Percentiles rank a stretch among this genome's conserved stretches.
Conservation (phyloP, 2,329 filamentous ascomycete genomes). For the Colletotrichum sp. region DNA sequence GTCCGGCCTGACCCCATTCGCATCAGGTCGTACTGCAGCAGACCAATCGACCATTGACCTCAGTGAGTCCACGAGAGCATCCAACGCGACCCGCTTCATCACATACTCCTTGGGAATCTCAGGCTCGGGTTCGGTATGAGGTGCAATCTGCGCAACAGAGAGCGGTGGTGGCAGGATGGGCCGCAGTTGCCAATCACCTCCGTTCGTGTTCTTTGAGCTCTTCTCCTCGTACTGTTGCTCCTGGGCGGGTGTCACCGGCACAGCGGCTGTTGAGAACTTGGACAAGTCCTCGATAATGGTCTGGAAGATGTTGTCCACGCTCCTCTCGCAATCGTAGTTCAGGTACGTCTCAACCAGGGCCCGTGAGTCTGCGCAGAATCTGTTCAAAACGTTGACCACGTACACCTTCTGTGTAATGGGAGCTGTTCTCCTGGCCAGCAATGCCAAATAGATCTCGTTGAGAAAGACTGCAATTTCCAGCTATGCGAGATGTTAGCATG, state of each 20-base stretch:
- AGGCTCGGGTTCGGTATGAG: slow-evolving; percentile 64
- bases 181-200: slow-evolving; percentile 83
- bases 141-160: slow-evolving; percentile 76
- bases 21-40: slow-evolving; percentile 66
- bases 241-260: slow-evolving; percentile 75
- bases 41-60: slow-evolving; percentile 95
- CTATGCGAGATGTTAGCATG: slow-evolving; percentile 46
- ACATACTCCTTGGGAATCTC: slow-evolving; percentile 88
- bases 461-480: slow-evolving; percentile 98
- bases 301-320: slow-evolving; percentile 97
- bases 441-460: slow-evolving; percentile 94
- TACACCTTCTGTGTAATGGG: slow-evolving; percentile 91
- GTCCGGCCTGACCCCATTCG: slow-evolving; percentile 39
- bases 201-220: slow-evolving; percentile 63
- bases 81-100: slow-evolving; percentile 87
- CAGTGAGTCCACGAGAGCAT: slow-evolving; percentile 86
- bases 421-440: slow-evolving; percentile 85
- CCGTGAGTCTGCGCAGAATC: slow-evolving; percentile 83
- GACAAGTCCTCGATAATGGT: slow-evolving; percentile 93
- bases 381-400: slow-evolving; percentile 84
- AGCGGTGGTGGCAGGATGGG: slow-evolving; percentile 87
- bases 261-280: slow-evolving; percentile 80
- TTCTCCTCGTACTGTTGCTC: slow-evolving; percentile 89
- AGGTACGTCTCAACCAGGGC: slow-evolving; percentile 94
- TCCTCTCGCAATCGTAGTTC: slow-evolving; percentile 97